A percentile compares a stretch with the other conserved stretches of the same genome.
Evolutionary conservation across 164 flowering plant genomes (phyloP).

Genomic region (Umbellularia californica): DNA sequence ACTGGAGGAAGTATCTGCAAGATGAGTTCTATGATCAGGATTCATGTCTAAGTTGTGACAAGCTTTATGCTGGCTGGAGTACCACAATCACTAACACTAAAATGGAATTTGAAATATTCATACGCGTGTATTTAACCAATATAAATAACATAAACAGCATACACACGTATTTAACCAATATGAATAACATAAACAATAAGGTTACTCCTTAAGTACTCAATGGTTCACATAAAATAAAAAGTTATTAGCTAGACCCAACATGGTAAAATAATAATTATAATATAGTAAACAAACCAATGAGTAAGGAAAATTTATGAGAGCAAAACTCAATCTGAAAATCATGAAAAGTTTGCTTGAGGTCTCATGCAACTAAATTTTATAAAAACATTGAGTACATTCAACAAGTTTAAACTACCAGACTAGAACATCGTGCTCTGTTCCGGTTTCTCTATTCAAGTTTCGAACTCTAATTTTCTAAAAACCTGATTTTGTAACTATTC

Average conservation of each 20-base stretch:
- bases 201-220: neutral
- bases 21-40: neutral
- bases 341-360: no score
- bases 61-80: no score
- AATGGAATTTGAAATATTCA: neutral
- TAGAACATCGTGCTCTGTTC: neutral
- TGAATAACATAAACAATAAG: neutral
- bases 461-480: neutral
- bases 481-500: neutral
- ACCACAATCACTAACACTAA: neutral
- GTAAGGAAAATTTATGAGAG: neutral
- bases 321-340: no score
- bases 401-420: neutral
- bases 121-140: neutral
- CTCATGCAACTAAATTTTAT: no score
- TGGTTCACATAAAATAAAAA: no score
- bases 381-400: no score
- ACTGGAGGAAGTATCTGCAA: conserved; percentile 80
- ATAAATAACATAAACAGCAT: neutral
- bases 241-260: neutral
- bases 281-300: no score
- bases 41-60: no score
- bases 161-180: neutral
- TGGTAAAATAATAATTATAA: neutral
- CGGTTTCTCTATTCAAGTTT: no score